Percentiles rank a stretch among this genome's conserved stretches.
Conservation (phyloP, 768 basidiomycete species). For the Phlegmacium glaucopus region DNA sequence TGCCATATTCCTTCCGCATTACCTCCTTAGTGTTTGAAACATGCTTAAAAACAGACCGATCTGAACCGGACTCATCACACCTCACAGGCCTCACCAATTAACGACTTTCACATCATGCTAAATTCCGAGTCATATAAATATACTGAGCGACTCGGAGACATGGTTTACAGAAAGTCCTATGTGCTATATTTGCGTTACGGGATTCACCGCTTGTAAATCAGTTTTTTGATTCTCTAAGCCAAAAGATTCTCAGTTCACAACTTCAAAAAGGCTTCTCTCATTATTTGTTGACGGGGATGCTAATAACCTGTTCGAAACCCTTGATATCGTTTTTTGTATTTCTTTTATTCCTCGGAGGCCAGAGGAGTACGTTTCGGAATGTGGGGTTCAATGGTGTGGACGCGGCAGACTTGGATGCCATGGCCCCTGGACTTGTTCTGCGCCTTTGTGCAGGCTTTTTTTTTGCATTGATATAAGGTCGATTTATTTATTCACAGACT, state of each 20-base stretch:
- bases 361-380: constrained; percentile 38
- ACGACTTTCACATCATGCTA: too few species aligned
- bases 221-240: background rate
- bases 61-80: too few species aligned
- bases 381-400: constrained; percentile 47
- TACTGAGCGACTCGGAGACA: constrained; percentile 5
- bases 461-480: constrained; percentile 1
- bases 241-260: too few species aligned
- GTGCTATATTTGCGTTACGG: constrained; percentile 21
- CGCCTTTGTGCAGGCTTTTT: constrained; percentile 8
- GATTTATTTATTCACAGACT: constrained; percentile 18
- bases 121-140: too few species aligned
- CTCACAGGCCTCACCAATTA: too few species aligned
- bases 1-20: too few species aligned
- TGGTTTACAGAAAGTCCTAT: constrained; percentile 16
- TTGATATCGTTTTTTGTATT: constrained; percentile 29
- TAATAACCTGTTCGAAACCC: constrained; percentile 34
- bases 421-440: constrained; percentile 25
- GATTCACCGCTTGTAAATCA: constrained; percentile 23
- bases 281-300: constrained; percentile 17
- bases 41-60: too few species aligned
- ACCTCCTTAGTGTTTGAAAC: too few species aligned
- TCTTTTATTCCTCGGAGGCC: constrained; percentile 34
- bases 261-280: background rate
- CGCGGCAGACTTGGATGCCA: too few species aligned